Percentiles rank a stretch among this genome's conserved stretches.
Evolutionary conservation across 371 early-diverging fungal species (phyloP).

Genomic region (Entomophthora muscae): DNA sequence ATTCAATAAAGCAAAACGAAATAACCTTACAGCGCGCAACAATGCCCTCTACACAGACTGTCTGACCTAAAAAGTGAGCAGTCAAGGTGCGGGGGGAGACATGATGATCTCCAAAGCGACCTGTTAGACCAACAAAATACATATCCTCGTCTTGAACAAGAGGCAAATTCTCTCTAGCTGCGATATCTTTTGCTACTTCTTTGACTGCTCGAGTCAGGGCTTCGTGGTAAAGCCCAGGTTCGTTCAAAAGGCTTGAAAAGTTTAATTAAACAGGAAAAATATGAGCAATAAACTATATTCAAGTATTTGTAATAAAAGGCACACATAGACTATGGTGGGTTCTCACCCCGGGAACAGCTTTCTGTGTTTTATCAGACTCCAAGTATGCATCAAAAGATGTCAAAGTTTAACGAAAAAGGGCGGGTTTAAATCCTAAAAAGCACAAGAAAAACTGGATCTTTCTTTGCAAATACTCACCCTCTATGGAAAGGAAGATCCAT

Average conservation of each 20-base stretch:
- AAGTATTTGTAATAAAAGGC: no score
- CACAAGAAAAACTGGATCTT: no score
- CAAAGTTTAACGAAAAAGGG: no score
- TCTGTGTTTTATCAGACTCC: no score
- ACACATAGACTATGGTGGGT: no score
- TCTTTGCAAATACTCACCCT: no score
- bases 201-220: conserved; percentile 53
- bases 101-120: conserved; percentile 83
- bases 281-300: no score
- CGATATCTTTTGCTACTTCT: conserved; percentile 49
- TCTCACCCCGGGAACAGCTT: no score
- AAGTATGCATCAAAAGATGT: no score
- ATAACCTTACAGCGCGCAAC: conserved; percentile 74
- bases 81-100: conserved; percentile 84
- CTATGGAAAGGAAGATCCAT: background rate
- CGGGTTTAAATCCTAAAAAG: no score
- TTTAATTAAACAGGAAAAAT: no score
- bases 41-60: conserved; percentile 97
- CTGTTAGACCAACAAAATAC: conserved; percentile 77
- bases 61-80: conserved; percentile 64
- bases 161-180: conserved; percentile 18
- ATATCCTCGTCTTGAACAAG: conserved; percentile 19
- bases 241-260: conserved; percentile 36
- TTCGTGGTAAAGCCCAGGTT: conserved; percentile 58
- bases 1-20: background rate